A percentile compares a stretch with the other conserved stretches of the same genome.
Evolutionary conservation across 1,284 basidiomycete species (phyloP).

Genomic region (Clitocybe nebularis): DNA sequence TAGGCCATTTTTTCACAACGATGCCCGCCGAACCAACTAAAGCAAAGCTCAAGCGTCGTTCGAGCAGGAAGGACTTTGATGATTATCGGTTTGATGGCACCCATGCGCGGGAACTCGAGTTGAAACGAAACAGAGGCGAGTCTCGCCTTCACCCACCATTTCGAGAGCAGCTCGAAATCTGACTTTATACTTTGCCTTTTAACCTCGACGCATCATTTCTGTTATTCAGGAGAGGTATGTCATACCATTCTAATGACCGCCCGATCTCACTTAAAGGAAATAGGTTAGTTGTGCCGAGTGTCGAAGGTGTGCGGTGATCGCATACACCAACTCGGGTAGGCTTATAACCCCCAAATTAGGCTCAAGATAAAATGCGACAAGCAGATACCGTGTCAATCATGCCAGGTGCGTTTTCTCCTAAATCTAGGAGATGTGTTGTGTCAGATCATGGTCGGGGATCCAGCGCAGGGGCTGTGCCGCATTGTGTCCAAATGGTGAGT

Average conservation of each 20-base stretch:
- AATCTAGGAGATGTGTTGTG: conserved; percentile 6
- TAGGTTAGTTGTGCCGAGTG: conserved; percentile 68
- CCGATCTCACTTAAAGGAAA: conserved; percentile 15
- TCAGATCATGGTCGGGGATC: neutral
- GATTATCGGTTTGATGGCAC: conserved; percentile 45
- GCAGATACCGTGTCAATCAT: conserved; percentile 68
- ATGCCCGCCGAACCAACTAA: conserved; percentile 51
- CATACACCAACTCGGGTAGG: too few species aligned
- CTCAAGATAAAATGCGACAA: conserved; percentile 77
- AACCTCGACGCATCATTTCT: too few species aligned
- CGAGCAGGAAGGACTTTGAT: conserved; percentile 43
- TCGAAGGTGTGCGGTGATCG: conserved; percentile 51
- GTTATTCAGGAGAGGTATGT: conserved; percentile 30
- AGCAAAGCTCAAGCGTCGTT: conserved; percentile 41
- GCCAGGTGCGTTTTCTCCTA: conserved; percentile 44
- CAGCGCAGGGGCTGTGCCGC: conserved; percentile 57
- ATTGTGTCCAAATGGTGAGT: conserved; percentile 66
- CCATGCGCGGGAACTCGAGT: conserved; percentile 50
- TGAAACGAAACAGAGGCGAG: conserved; percentile 46
- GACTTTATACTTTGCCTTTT: too few species aligned
- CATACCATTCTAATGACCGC: conserved; percentile 4
- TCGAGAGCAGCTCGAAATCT: conserved; percentile 1
- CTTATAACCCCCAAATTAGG: too few species aligned
- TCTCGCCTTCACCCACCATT: conserved; percentile 7
- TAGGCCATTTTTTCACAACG: conserved; percentile 6